Conservation (phyloP, 306 rosid species). For the Gastrolobium villosum region DNA sequence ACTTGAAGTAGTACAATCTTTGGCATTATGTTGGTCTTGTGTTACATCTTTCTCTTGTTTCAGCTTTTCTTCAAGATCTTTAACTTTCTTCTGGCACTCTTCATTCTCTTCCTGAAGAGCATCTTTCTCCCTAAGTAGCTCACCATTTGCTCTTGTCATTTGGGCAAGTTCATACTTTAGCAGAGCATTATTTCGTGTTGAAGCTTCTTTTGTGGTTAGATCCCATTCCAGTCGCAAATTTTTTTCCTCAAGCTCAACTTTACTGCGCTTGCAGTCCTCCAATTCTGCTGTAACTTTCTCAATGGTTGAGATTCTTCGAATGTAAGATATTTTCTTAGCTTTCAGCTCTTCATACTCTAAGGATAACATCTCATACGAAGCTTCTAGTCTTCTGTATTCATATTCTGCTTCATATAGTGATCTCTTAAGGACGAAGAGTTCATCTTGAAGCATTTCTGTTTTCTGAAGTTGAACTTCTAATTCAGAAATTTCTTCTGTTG, state of each 20-base stretch:
- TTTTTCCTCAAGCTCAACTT: slow-evolving; percentile 59
- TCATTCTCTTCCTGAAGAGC: slow-evolving; percentile 57
- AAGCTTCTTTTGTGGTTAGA: slow-evolving; percentile 55
- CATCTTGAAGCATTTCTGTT: slow-evolving; percentile 51
- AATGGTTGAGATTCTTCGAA: slow-evolving; percentile 49
- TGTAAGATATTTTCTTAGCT: slow-evolving; percentile 50
- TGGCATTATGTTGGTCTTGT: slow-evolving; percentile 35
- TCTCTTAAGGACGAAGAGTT: slow-evolving; percentile 54
- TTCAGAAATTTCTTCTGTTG: slow-evolving; percentile 53
- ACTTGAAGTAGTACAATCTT: slow-evolving; percentile 22
- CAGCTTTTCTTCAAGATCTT: slow-evolving; percentile 53
- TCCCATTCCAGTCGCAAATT: slow-evolving; percentile 53
- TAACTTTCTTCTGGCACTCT: slow-evolving; percentile 48
- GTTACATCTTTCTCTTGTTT: slow-evolving; percentile 47
- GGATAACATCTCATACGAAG: slow-evolving; percentile 52
- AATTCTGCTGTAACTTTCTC: slow-evolving; percentile 54
- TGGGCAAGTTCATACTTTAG: slow-evolving; percentile 54
- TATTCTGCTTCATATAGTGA: slow-evolving; percentile 50
- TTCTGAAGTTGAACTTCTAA: slow-evolving; percentile 56
- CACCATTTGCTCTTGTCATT: slow-evolving; percentile 48
- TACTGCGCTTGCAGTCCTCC: slow-evolving; percentile 52
- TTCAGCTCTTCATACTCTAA: slow-evolving; percentile 56
- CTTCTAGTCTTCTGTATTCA: slow-evolving; percentile 55
- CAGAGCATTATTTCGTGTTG: slow-evolving; percentile 46
- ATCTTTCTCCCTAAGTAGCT: slow-evolving; percentile 47